Evolutionary conservation across 805 yeast genomes (phyloP).

Genomic region (Cyberlindnera veronae): DNA sequence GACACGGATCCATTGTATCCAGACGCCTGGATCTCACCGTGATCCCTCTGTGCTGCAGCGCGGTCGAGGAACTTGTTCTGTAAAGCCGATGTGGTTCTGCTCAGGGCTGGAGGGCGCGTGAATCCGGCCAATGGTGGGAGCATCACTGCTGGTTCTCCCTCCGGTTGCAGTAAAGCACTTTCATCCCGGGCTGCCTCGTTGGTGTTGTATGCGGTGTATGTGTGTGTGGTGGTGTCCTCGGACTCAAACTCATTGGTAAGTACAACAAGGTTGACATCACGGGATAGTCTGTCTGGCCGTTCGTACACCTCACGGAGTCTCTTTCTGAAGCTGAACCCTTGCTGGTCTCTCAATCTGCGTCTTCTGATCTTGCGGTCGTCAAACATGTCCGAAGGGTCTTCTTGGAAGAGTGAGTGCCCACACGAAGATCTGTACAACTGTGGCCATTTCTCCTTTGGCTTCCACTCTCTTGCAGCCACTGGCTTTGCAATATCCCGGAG

Average conservation of each 20-base stretch:
- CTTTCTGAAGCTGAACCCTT: constrained; percentile 39
- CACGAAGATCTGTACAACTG: constrained; percentile 55
- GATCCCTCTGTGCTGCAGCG: constrained; percentile 28
- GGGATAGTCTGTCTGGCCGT: not conserved
- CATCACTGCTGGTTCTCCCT: constrained; percentile 7
- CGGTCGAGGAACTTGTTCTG: constrained; percentile 22
- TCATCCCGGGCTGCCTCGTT: too few species aligned
- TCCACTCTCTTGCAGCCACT: constrained; percentile 81
- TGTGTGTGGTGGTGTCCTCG: constrained; percentile 8
- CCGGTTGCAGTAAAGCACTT: too few species aligned
- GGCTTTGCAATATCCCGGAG: constrained; percentile 76
- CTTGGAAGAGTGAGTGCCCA: constrained; percentile 78
- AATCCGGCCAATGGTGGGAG: constrained; percentile 21
- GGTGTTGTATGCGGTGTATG: too few species aligned
- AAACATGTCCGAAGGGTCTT: constrained; percentile 43
- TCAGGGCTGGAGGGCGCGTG: constrained; percentile 11
- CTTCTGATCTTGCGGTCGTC: constrained; percentile 39
- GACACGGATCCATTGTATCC: constrained; percentile 47
- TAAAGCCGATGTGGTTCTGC: constrained; percentile 21
- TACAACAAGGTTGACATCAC: too few species aligned
- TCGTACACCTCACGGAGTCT: constrained; percentile 26
- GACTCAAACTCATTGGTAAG: too few species aligned
- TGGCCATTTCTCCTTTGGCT: constrained; percentile 47
- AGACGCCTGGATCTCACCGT: constrained; percentile 58
- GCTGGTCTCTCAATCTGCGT: constrained; percentile 24